Base-by-base conservation (phyloP, 202 grass and related monocot species). In the Sporobolus alterniflorus region DNA sequence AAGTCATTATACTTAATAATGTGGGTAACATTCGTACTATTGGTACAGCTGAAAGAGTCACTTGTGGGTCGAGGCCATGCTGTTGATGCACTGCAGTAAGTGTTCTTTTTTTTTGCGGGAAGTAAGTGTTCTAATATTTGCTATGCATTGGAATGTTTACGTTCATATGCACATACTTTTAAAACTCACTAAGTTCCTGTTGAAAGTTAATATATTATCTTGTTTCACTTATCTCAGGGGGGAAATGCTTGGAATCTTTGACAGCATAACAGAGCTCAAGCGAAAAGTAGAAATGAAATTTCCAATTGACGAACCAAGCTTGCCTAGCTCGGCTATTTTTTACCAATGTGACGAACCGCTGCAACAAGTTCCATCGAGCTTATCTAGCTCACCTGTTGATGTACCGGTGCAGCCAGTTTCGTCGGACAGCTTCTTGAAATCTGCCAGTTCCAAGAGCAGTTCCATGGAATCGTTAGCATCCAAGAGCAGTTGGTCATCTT, bases 71-170 rank as follows among this genome's bases (percentile, higher is more conserved):
- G 84, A 48, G 92, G 95, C 17, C 81, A 74, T 75, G 71, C 82
- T 48, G 95, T 98, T 41, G 92, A 98, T 91, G 75, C 78, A 51
- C 83, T 94, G 60, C 92, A n/a, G n/a, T n/a, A n/a, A n/a, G n/a
- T n/a, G n/a, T n/a, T n/a, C n/a, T n/a, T n/a, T n/a, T n/a, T n/a
- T n/a, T n/a, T n/a, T n/a, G n/a, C n/a, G n/a, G n/a, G n/a, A n/a
- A 93, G 95, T 94, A 88, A 94, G 90, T 93, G 40, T 55, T n/a
- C 5, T 22, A 17, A 22, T 31, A 21, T 2, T 64, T 11, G 22
- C 51, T 56, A n/a, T 33, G 29, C 66, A 48, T 51, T 51, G 11
- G 18, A 33, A 49, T 51, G 14, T 29, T 84, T 16, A 51, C 16
- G 3, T 29, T 73, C 7, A 28, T 31, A 34, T 32, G 29, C 34